Evolutionary conservation across 164 flowering plant species (phyloP).

Genomic region (Houttuynia cordata): DNA sequence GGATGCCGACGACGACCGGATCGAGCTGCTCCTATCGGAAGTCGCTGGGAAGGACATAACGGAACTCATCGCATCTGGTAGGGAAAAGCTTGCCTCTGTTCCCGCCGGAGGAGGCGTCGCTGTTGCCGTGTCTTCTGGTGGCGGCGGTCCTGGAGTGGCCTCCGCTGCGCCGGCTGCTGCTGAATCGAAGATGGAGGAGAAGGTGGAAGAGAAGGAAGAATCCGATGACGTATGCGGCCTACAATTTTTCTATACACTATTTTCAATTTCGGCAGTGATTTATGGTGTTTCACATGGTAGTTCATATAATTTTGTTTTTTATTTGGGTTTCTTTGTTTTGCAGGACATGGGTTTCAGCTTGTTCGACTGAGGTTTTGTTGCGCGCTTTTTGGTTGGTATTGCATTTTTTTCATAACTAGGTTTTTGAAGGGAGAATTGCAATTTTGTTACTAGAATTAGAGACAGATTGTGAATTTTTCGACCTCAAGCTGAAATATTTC

Average conservation of each 20-base stretch:
- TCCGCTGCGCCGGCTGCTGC: slow-evolving; percentile 25
- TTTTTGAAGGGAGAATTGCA: too few relatives aligned
- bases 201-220: slow-evolving; percentile 36
- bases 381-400: background rate
- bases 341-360: slow-evolving; percentile 51
- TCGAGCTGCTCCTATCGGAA: slow-evolving; percentile 21
- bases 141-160: slow-evolving; percentile 18
- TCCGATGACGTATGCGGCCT: slow-evolving; percentile 25
- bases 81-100: slow-evolving; percentile 35
- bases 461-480: too few relatives aligned
- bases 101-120: slow-evolving; percentile 31
- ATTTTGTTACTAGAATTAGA: too few relatives aligned
- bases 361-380: slow-evolving; percentile 24
- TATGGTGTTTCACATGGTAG: background rate
- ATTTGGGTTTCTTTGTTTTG: background rate
- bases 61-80: slow-evolving; percentile 30
- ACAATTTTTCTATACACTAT: background rate
- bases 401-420: background rate
- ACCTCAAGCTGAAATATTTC: too few relatives aligned
- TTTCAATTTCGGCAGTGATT: background rate
- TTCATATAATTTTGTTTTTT: background rate
- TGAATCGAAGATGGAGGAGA: slow-evolving; percentile 36
- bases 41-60: slow-evolving; percentile 32
- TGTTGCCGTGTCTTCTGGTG: slow-evolving; percentile 14
- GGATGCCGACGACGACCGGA: slow-evolving; percentile 26